Evolutionary conservation across 345 rosid genomes (phyloP).

Genomic region (Eucalyptus microcorys): DNA sequence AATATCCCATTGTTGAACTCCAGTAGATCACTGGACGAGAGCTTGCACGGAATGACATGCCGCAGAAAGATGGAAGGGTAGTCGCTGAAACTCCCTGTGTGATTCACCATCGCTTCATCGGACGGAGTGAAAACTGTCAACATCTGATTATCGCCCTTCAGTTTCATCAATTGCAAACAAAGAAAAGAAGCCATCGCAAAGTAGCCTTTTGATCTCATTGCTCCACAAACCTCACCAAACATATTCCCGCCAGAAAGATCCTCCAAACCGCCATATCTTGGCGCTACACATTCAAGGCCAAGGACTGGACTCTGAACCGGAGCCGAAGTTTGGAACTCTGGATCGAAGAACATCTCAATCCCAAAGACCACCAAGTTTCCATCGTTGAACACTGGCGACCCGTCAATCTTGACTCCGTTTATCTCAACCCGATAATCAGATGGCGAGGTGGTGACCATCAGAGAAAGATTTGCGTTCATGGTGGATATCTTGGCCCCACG

Average conservation of each 20-base stretch:
- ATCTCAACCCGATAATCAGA: background rate
- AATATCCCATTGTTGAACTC: background rate
- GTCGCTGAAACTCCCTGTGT: background rate
- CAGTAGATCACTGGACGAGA: conserved; percentile 16
- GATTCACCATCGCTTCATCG: conserved; percentile 5
- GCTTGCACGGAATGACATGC: conserved; percentile 18
- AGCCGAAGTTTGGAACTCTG: background rate
- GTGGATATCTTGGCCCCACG: conserved; percentile 19
- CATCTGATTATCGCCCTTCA: background rate
- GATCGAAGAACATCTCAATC: conserved; percentile 14
- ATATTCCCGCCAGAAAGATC: background rate
- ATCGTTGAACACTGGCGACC: conserved; percentile 15
- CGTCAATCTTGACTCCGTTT: conserved; percentile 9
- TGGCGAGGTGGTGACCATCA: conserved; percentile 11
- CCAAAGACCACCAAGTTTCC: conserved; percentile 21
- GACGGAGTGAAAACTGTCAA: conserved; percentile 24
- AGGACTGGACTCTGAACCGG: background rate
- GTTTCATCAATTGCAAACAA: conserved; percentile 11
- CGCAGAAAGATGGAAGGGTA: conserved; percentile 13
- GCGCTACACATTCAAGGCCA: background rate
- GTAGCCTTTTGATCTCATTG: conserved; percentile 16
- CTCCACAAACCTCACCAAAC: background rate
- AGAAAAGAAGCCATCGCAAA: conserved; percentile 34
- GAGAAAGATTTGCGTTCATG: conserved; percentile 10
- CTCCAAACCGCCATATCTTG: background rate